phyloP scores from a whole-genome alignment of 352 stramenopile genomes.

The Phytopythium delawarense region DNA sequence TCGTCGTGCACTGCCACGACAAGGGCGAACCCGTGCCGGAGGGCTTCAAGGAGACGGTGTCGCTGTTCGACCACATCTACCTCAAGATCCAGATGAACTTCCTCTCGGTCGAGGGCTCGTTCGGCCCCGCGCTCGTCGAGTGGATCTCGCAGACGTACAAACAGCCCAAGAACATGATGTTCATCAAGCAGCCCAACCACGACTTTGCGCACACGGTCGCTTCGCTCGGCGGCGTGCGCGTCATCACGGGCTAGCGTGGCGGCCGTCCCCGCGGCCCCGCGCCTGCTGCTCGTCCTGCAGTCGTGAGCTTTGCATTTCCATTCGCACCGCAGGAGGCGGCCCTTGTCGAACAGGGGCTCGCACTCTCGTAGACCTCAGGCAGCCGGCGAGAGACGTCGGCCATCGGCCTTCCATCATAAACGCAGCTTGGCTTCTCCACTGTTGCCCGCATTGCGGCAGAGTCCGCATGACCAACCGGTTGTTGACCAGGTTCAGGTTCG shows the following conservation, averaged over 20 bases:
- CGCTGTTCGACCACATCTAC: constrained; percentile 93
- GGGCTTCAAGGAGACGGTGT: constrained; percentile 83
- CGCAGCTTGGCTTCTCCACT: not conserved
- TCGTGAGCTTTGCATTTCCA: not conserved
- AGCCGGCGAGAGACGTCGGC: not conserved
- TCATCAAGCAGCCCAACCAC: constrained; percentile 95
- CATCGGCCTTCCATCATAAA: not conserved
- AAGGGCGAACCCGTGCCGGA: constrained; percentile 49
- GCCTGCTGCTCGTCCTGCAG: not conserved
- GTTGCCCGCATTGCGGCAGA: no score
- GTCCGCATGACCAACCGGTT: no score
- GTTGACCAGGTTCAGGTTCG: no score
- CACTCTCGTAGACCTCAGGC: not conserved
- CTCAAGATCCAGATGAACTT: constrained; percentile 94
- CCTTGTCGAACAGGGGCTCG: not conserved
- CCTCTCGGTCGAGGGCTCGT: constrained; percentile 81
- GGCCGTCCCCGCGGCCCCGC: not conserved
- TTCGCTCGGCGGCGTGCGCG: constrained; percentile 88
- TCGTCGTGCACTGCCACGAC: constrained; percentile 89
- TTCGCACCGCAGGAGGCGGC: not conserved
- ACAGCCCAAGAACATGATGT: constrained; percentile 95
- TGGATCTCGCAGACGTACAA: constrained; percentile 87
- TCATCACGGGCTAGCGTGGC: constrained; percentile 82
- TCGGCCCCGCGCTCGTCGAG: constrained; percentile 89
- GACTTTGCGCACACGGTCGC: constrained; percentile 92